Conservation (phyloP, 805 yeast species). For the Citeromyces matritensis region DNA sequence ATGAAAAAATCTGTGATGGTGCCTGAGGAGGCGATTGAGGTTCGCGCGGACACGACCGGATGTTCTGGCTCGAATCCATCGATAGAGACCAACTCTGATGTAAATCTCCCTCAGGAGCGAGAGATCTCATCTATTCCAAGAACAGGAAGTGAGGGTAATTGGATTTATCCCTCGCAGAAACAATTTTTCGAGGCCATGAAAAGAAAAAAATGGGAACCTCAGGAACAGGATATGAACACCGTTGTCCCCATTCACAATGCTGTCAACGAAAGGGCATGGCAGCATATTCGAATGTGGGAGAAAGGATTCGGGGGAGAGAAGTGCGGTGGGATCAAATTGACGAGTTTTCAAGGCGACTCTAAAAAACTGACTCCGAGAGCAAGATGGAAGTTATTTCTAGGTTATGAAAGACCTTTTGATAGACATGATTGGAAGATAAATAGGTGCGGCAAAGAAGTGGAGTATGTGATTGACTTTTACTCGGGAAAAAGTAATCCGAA, state of each 20-base stretch:
- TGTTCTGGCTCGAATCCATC: constrained; percentile 24
- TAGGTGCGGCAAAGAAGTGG: constrained; percentile 72
- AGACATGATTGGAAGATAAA: constrained; percentile 91
- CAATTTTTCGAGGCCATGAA: constrained; percentile 92
- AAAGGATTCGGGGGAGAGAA: constrained; percentile 32
- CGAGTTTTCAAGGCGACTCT: constrained; percentile 83
- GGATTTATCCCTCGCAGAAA: constrained; percentile 94
- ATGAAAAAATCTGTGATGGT: constrained; percentile 4
- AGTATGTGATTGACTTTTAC: constrained; percentile 90
- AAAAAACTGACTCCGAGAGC: constrained; percentile 83
- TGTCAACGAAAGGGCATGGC: constrained; percentile 91
- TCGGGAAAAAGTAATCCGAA: constrained; percentile 34
- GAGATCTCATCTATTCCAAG: constrained; percentile 76
- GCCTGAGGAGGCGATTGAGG: constrained; percentile 27
- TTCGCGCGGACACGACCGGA: constrained; percentile 4
- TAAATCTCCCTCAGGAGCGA: constrained; percentile 51
- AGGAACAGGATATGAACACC: constrained; percentile 69
- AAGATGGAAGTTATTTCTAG: constrained; percentile 45
- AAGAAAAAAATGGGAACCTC: constrained; percentile 79
- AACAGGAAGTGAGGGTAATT: constrained; percentile 49
- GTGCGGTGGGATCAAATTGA: constrained; percentile 78
- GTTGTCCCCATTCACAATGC: constrained; percentile 91
- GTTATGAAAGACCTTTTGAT: constrained; percentile 76
- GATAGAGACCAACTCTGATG: constrained; percentile 19
- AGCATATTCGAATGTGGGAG: constrained; percentile 76